Evolutionary conservation across 2,329 filamentous ascomycete genomes (phyloP), one percentile per base, ranked within the genome.

Genomic region (Thielaviopsis populi): DNA sequence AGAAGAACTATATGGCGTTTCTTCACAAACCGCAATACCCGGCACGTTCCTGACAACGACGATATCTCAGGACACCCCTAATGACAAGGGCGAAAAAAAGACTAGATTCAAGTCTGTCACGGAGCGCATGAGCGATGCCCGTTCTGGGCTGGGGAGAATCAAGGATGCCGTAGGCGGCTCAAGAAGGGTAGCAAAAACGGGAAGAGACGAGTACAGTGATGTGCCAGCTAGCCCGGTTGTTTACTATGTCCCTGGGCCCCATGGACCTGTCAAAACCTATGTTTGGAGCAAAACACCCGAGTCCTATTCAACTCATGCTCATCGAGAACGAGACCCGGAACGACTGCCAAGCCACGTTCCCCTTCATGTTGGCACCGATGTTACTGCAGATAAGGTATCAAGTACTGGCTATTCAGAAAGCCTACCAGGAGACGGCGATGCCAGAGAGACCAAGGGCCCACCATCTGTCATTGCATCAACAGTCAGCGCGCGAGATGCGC

Each of bases 81-180:
- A 50, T 76, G 62, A 64, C 1, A 64, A 54, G n/a, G 27, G 53
- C 8, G 65, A 66, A 33, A 82, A 85, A 37, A 85, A 81, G 68
- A 82, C 83, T 0, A 81, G 90, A 17, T 87, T 91, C 73, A 94
- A 89, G 72, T 88, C 85, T 66, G 88, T 94, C 17, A 87, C 87
- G 1, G 88, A 83, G 4, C 87, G 87, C 68, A 87, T 89, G 71
- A 88, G 82, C 67, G 90, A 95, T 73, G 88, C 90, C 56, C 85
- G 87, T 58, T 90, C 87, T 64, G 90, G 91, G 0, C 80, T 96
- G 64, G 88, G 88, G 1, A 85, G 89, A 42, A 91, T 96, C 72
- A 91, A 91, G 70, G 90, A 92, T 71, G 89, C 85, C 2, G 87
- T 96, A 42, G 88, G 89, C 1, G 78, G 79, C 15, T 76, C 75